Evolutionary conservation across 179 eudicot genomes (phyloP).

Genomic region (Nepenthes alata): DNA sequence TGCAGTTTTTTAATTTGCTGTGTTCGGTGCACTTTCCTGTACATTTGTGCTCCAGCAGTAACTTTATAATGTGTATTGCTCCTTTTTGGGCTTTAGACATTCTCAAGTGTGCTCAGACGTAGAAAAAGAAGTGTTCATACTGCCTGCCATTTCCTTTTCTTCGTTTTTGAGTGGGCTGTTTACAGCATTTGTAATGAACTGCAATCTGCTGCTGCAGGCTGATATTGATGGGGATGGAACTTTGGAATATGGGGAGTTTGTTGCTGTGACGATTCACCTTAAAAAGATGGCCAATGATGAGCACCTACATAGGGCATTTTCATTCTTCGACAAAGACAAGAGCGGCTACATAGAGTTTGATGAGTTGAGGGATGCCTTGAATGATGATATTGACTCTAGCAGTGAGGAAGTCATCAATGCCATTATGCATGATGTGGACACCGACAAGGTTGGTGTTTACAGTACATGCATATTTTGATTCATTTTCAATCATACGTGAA

Average conservation of each 20-base stretch:
- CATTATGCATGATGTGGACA: slow-evolving; percentile 26
- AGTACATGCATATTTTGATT: not conserved
- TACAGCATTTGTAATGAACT: not conserved
- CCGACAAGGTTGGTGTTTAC: slow-evolving; percentile 16
- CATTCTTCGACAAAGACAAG: slow-evolving; percentile 19
- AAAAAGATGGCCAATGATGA: slow-evolving; percentile 21
- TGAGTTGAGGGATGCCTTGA: slow-evolving; percentile 20
- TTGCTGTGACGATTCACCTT: slow-evolving; percentile 23
- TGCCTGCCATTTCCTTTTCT: not conserved
- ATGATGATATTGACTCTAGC: slow-evolving; percentile 17
- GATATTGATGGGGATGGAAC: slow-evolving; percentile 26
- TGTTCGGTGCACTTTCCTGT: too few relatives aligned
- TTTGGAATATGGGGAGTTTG: slow-evolving; percentile 21
- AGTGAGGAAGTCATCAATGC: slow-evolving; percentile 21
- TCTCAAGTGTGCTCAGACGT: too few relatives aligned
- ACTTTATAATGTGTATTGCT: too few relatives aligned
- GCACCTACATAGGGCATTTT: slow-evolving; percentile 20
- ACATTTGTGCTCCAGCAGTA: too few relatives aligned
- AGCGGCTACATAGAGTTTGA: slow-evolving; percentile 25
- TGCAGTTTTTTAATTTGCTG: too few relatives aligned
- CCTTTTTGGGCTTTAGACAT: too few relatives aligned
- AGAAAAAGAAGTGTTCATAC: too few relatives aligned
- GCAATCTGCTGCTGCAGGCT: slow-evolving; percentile 11
- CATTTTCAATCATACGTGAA: too few relatives aligned
- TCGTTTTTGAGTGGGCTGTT: not conserved